These are phyloP conservation scores for Lichtheimia hyalospora DNA, from an alignment of 371 early-diverging fungal genomes.

Conservation along the genomic window DNA sequence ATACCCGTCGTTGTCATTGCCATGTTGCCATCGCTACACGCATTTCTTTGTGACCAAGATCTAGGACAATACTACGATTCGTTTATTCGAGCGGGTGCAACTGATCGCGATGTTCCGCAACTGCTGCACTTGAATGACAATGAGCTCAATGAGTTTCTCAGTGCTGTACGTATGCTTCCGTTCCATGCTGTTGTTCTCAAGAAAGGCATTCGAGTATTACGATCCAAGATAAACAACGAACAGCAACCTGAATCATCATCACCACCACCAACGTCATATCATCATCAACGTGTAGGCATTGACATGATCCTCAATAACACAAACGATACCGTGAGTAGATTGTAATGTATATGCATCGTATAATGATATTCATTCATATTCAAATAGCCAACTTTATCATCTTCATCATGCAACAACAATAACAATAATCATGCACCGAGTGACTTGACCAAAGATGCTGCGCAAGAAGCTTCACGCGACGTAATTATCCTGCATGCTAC, in stretches of 20 bases:
- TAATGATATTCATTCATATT: background rate
- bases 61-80: constrained; percentile 47
- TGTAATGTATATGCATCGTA: background rate
- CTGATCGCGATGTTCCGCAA: constrained; percentile 44
- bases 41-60: constrained; percentile 40
- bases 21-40: constrained; percentile 4
- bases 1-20: background rate
- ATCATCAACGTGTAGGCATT: background rate
- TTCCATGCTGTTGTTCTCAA: constrained; percentile 54
- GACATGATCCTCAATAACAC: constrained; percentile 2
- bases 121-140: constrained; percentile 52
- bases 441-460: background rate
- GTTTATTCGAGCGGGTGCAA: constrained; percentile 50
- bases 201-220: constrained; percentile 39
- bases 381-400: background rate
- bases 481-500: constrained; percentile 51
- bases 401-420: background rate
- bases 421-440: background rate
- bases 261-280: no score
- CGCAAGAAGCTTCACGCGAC: constrained; percentile 20
- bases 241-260: background rate
- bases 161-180: constrained; percentile 49
- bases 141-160: constrained; percentile 45
- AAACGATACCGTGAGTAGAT: constrained; percentile 3
- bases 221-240: background rate